Evolutionary conservation across 148 eudicot genomes (phyloP).

Genomic region (Rhododendron griersonianum): DNA sequence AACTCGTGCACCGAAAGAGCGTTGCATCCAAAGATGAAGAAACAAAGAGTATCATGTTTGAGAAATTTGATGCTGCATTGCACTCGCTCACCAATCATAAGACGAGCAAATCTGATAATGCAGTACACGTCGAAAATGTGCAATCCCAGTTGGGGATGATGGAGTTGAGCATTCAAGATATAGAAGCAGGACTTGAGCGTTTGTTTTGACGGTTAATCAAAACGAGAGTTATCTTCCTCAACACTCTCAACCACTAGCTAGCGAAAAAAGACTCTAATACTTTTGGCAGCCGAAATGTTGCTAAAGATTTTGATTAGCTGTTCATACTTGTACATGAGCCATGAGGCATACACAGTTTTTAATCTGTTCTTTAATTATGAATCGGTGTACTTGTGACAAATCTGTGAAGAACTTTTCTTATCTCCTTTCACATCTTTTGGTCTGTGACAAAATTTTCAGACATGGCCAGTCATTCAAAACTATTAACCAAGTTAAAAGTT

Average conservation of each 20-base stretch:
- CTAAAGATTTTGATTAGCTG: not conserved
- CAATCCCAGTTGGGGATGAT: conserved; percentile 14
- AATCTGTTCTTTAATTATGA: not conserved
- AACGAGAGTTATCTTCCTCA: conserved; percentile 23
- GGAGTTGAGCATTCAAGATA: conserved; percentile 31
- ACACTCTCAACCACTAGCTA: conserved; percentile 31
- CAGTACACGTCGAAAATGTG: conserved; percentile 7
- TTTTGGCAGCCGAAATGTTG: not conserved
- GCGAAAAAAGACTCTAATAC: not conserved
- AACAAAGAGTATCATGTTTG: conserved; percentile 13
- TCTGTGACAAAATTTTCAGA: not conserved
- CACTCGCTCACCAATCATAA: conserved; percentile 11
- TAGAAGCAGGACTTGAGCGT: conserved; percentile 36
- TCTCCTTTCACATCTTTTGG: not conserved
- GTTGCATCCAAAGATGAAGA: not conserved
- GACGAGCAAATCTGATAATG: conserved; percentile 8
- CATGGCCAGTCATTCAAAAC: not conserved
- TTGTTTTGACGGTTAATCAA: conserved; percentile 34
- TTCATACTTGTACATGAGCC: not conserved
- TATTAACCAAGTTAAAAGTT: not conserved
- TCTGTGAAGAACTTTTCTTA: not conserved
- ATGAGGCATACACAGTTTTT: not conserved
- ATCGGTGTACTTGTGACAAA: not conserved
- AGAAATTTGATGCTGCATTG: conserved; percentile 25
- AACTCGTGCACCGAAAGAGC: not conserved